These are phyloP conservation scores for Hyaloscypha bicolor DNA, from an alignment of 495 filamentous ascomycete genomes.

Conservation along the genomic window DNA sequence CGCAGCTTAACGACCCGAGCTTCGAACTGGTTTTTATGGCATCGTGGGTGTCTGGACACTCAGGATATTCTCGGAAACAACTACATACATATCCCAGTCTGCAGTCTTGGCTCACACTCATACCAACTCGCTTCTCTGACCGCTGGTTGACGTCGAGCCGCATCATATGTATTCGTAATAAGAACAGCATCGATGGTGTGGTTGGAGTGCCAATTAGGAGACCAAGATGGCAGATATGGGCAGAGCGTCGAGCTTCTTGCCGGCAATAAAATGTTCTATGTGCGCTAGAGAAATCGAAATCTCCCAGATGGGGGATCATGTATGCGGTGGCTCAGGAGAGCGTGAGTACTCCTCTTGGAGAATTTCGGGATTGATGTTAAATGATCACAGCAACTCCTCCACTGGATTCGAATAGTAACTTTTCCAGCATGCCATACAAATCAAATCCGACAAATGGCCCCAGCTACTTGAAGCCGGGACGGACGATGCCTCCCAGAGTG, in stretches of 20 bases:
- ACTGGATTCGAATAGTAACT: slow-evolving; percentile 32
- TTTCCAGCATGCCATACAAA: slow-evolving; percentile 27
- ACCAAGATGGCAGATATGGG: slow-evolving; percentile 49
- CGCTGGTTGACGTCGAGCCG: neutral
- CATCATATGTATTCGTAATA: slow-evolving; percentile 25
- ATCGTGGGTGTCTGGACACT: slow-evolving; percentile 14
- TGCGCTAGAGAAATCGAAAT: slow-evolving; percentile 88
- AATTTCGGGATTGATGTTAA: neutral
- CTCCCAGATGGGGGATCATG: slow-evolving; percentile 88
- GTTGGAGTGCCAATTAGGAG: slow-evolving; percentile 20
- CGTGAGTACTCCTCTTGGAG: slow-evolving; percentile 16
- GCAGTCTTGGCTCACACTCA: neutral
- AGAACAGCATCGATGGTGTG: slow-evolving; percentile 9
- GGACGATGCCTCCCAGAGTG: slow-evolving; percentile 48
- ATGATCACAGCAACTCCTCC: slow-evolving; percentile 43
- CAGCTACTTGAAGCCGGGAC: slow-evolving; percentile 34
- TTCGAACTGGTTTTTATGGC: slow-evolving; percentile 9
- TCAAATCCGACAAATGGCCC: slow-evolving; percentile 27
- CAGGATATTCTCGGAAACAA: neutral
- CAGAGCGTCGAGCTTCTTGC: slow-evolving; percentile 72
- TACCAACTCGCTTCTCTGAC: slow-evolving; percentile 4
- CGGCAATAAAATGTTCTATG: slow-evolving; percentile 93
- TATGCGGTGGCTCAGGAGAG: slow-evolving; percentile 52
- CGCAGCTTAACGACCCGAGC: slow-evolving; percentile 5
- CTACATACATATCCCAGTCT: slow-evolving; percentile 5